Conservation (phyloP, 345 rosid genomes). For the Sisymbrium altissimum region DNA sequence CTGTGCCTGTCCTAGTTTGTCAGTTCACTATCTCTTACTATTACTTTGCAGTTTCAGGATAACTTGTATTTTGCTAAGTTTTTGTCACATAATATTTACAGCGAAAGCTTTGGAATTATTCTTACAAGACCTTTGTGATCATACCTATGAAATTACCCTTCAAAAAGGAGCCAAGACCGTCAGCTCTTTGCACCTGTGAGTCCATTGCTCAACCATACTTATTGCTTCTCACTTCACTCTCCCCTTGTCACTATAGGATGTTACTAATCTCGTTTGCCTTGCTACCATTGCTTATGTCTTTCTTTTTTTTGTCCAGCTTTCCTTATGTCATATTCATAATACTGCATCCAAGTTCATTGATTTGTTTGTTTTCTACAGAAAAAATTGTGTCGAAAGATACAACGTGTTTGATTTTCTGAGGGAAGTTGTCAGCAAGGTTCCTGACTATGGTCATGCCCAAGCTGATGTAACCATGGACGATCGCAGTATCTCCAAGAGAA, state of each 20-base stretch:
- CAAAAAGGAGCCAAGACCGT: slow-evolving; percentile 96
- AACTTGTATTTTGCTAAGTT: too few species aligned
- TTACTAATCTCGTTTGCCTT: background rate
- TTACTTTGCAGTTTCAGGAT: background rate
- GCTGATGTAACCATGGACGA: slow-evolving; percentile 72
- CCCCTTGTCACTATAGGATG: background rate
- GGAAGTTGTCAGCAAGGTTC: slow-evolving; percentile 87
- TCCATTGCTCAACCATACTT: background rate
- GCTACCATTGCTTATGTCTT: background rate
- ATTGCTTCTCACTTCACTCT: background rate
- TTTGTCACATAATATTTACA: slow-evolving; percentile 32
- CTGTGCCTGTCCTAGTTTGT: slow-evolving; percentile 98
- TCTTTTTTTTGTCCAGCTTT: background rate
- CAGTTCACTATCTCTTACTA: slow-evolving; percentile 29
- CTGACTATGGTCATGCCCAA: slow-evolving; percentile 79
- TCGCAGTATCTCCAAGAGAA: slow-evolving; percentile 70
- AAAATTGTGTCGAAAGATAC: slow-evolving; percentile 90
- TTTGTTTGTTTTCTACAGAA: slow-evolving; percentile 43
- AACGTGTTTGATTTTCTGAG: slow-evolving; percentile 93
- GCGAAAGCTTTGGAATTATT: slow-evolving; percentile 97
- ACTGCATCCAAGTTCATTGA: background rate
- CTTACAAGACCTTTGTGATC: slow-evolving; percentile 98
- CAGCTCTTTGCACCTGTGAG: slow-evolving; percentile 88
- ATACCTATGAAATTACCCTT: slow-evolving; percentile 85
- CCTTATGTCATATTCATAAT: background rate